A percentile compares a stretch with the other conserved stretches of the same genome.
phyloP scores from a whole-genome alignment of 768 basidiomycete species.

The Leucogyrophana mollusca region DNA sequence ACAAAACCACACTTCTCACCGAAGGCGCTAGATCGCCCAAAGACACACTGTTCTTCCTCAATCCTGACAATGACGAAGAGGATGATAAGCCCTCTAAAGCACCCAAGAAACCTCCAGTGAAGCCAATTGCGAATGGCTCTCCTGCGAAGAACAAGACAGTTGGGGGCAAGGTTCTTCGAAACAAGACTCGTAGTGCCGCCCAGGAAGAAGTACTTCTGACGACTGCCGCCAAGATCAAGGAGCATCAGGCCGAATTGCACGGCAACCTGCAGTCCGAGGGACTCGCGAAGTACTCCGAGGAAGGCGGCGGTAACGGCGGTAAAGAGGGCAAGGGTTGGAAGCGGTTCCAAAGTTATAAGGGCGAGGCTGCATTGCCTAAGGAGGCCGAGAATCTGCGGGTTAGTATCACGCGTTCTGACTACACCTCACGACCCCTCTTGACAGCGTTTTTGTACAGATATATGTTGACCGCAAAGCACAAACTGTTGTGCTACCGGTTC shows the following conservation, averaged over 20 bases:
- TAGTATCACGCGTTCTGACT: conserved; percentile 24
- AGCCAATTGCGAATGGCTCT: conserved; percentile 58
- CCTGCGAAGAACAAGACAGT: conserved; percentile 73
- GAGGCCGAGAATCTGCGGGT: conserved; percentile 81
- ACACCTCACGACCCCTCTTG: conserved; percentile 4
- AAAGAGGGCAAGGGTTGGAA: conserved; percentile 95
- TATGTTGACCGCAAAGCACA: conserved; percentile 88
- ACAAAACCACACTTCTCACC: conserved; percentile 69
- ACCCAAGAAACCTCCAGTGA: conserved; percentile 49
- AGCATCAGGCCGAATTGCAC: conserved; percentile 88
- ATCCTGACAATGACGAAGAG: conserved; percentile 55
- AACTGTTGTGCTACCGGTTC: conserved; percentile 87
- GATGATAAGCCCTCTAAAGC: conserved; percentile 57
- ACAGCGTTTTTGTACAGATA: conserved; percentile 51
- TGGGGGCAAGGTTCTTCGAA: conserved; percentile 83
- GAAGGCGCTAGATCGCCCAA: conserved; percentile 82
- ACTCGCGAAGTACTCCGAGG: conserved; percentile 79
- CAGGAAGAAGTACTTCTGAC: conserved; percentile 84
- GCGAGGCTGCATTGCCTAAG: conserved; percentile 86
- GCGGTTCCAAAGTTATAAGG: conserved; percentile 94
- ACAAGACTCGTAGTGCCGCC: conserved; percentile 85
- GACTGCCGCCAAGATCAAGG: conserved; percentile 72
- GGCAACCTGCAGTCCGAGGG: conserved; percentile 75
- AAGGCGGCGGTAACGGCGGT: conserved; percentile 67
- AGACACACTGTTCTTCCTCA: conserved; percentile 86